Conservation (phyloP, 495 filamentous ascomycete species). For the Lasiosphaeria ovina region DNA sequence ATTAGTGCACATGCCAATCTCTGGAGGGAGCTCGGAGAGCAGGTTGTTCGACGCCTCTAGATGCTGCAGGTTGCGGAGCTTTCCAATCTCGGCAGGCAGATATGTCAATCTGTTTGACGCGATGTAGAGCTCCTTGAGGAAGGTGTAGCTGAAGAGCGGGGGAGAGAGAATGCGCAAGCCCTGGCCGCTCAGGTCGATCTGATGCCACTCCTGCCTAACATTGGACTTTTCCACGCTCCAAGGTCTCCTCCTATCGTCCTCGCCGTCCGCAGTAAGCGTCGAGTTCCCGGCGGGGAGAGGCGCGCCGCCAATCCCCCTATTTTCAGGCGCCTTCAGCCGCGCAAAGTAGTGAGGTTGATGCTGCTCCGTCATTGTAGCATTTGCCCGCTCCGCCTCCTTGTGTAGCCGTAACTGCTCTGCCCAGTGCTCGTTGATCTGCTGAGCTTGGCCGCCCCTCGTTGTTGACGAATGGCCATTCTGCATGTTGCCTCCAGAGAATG, state of each 20-base stretch:
- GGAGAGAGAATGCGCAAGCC: slow-evolving; percentile 76
- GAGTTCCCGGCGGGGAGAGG: slow-evolving; percentile 27
- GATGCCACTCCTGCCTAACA: slow-evolving; percentile 80
- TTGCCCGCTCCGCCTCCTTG: slow-evolving; percentile 65
- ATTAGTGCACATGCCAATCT: slow-evolving; percentile 94
- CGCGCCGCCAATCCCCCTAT: slow-evolving; percentile 54
- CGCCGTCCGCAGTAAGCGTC: slow-evolving; percentile 52
- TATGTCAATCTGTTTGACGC: slow-evolving; percentile 82
- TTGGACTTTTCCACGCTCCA: slow-evolving; percentile 53
- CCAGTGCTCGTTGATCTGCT: slow-evolving; percentile 75
- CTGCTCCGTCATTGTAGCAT: slow-evolving; percentile 63
- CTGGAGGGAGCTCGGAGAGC: slow-evolving; percentile 76
- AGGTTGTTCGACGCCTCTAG: slow-evolving; percentile 89
- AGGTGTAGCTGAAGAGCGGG: slow-evolving; percentile 77
- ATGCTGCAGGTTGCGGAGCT: slow-evolving; percentile 70
- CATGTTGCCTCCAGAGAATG: slow-evolving; percentile 68
- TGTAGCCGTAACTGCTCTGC: slow-evolving; percentile 78
- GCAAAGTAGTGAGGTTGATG: slow-evolving; percentile 54
- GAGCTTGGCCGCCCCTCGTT: slow-evolving; percentile 41
- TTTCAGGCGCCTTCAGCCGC: slow-evolving; percentile 51
- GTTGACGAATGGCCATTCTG: slow-evolving; percentile 68
- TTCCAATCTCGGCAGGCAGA: slow-evolving; percentile 74
- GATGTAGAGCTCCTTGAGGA: slow-evolving; percentile 86
- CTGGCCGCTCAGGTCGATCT: slow-evolving; percentile 90
- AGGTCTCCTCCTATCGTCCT: slow-evolving; percentile 64